These are phyloP conservation scores for Silene uniflora DNA, from an alignment of 148 eudicot species.

Conservation along the genomic window DNA sequence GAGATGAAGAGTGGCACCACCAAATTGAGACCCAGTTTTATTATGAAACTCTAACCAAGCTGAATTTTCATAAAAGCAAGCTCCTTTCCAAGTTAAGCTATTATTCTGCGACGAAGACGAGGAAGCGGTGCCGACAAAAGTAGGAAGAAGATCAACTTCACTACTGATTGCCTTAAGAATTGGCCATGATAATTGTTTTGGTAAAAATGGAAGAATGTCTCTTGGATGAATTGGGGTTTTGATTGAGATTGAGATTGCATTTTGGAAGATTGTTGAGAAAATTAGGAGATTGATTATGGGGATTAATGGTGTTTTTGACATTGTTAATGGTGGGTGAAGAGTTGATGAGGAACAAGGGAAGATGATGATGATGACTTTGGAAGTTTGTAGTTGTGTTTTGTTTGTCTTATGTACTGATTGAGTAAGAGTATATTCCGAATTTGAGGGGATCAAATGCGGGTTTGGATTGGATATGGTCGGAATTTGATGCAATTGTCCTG, in stretches of 20 bases:
- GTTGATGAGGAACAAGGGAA: background rate
- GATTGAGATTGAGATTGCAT: background rate
- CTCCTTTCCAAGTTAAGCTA: slow-evolving; percentile 72
- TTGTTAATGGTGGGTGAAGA: background rate
- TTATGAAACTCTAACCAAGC: slow-evolving; percentile 96
- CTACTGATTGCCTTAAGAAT: slow-evolving; percentile 28
- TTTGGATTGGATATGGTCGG: no score
- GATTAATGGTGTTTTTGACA: background rate
- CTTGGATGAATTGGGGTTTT: slow-evolving; percentile 11
- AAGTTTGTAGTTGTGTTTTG: background rate
- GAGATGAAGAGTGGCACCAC: slow-evolving; percentile 97
- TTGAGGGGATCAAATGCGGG: no score
- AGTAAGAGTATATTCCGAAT: no score
- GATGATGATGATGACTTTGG: background rate
- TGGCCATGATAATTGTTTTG: background rate
- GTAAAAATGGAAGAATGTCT: background rate
- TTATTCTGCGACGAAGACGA: slow-evolving; percentile 36
- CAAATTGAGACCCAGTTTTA: slow-evolving; percentile 56
- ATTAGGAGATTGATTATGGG: background rate
- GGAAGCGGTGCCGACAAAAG: slow-evolving; percentile 73
- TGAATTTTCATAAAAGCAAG: slow-evolving; percentile 70
- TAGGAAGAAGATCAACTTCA: slow-evolving; percentile 69
- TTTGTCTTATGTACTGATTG: no score
- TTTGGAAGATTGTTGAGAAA: background rate
- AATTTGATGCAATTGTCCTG: no score